phyloP scores from a whole-genome alignment of 2,329 filamentous ascomycete species.

The Penicillium occitanis region DNA sequence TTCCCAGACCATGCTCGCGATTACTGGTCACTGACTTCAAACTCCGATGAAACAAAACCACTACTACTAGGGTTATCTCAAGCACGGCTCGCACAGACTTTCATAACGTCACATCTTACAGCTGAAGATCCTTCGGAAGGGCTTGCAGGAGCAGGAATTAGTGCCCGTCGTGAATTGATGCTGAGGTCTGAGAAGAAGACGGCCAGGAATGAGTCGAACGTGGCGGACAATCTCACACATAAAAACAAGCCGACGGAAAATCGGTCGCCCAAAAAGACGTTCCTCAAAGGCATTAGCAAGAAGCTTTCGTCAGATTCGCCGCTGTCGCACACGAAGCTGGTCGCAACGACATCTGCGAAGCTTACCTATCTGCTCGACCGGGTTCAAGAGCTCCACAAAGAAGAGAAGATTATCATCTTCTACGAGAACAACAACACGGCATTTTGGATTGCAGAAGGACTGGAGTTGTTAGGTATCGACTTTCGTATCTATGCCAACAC shows the following conservation, averaged over 20 bases:
- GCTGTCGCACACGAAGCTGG: conserved; percentile 60
- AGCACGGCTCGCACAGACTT: conserved; percentile 56
- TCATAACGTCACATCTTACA: conserved; percentile 47
- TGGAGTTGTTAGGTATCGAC: conserved; percentile 68
- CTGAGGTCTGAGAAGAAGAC: conserved; percentile 27
- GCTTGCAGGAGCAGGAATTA: conserved; percentile 44
- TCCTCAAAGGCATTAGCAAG: conserved; percentile 30
- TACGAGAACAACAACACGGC: conserved; percentile 87
- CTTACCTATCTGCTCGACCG: conserved; percentile 79
- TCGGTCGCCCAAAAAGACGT: conserved; percentile 34
- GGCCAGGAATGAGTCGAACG: conserved; percentile 23
- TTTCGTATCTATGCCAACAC: conserved; percentile 58
- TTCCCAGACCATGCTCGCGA: conserved; percentile 63
- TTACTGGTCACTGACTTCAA: conserved; percentile 65
- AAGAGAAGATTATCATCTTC: conserved; percentile 88
- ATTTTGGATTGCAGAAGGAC: conserved; percentile 77
- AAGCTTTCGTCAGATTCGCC: conserved; percentile 46
- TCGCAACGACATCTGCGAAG: conserved; percentile 84
- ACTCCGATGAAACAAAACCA: conserved; percentile 40
- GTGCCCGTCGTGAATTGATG: conserved; percentile 33
- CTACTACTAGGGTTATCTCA: conserved; percentile 60
- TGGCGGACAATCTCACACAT: conserved; percentile 25
- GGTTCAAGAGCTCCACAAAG: conserved; percentile 64
- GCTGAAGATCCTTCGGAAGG: conserved; percentile 40
- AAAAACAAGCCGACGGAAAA: conserved; percentile 29